These are phyloP conservation scores for Pelargonium cotyledonis DNA, from an alignment of 441 rosid genomes.

Conservation along the genomic window DNA sequence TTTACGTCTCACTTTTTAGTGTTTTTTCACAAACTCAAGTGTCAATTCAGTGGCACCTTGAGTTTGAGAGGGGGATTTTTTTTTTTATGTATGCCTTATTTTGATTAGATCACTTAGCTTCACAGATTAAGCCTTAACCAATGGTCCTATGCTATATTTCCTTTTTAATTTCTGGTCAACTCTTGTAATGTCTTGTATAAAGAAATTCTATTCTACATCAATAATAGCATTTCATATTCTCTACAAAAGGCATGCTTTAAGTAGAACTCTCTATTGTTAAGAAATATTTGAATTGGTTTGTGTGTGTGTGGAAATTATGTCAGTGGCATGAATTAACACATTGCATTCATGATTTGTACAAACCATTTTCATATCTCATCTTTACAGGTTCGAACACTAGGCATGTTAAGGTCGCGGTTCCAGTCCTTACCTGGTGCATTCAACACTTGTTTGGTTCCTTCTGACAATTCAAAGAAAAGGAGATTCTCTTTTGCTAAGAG, in stretches of 20 bases:
- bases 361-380: not conserved
- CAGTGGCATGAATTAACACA: not conserved
- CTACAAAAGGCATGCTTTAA: not conserved
- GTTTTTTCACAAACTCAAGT: too few species aligned
- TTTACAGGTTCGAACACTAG: constrained; percentile 80
- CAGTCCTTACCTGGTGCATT: constrained; percentile 96
- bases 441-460: constrained; percentile 83
- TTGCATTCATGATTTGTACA: not conserved
- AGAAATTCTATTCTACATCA: too few species aligned
- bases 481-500: constrained; percentile 84
- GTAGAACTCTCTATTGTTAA: not conserved
- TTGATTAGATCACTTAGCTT: too few species aligned
- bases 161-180: too few species aligned
- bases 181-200: too few species aligned
- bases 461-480: constrained; percentile 67
- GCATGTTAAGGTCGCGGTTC: constrained; percentile 96
- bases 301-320: not conserved
- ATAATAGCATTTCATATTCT: too few species aligned
- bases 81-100: too few species aligned
- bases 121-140: too few species aligned
- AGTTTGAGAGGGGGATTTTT: too few species aligned
- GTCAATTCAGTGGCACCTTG: too few species aligned
- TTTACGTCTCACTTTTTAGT: too few species aligned
- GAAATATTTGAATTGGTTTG: not conserved
- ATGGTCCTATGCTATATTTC: too few species aligned